Percentiles rank a stretch among this genome's conserved stretches.
phyloP scores from a whole-genome alignment of 2,329 filamentous ascomycete species.

The Pseudodiploospora longispora region DNA sequence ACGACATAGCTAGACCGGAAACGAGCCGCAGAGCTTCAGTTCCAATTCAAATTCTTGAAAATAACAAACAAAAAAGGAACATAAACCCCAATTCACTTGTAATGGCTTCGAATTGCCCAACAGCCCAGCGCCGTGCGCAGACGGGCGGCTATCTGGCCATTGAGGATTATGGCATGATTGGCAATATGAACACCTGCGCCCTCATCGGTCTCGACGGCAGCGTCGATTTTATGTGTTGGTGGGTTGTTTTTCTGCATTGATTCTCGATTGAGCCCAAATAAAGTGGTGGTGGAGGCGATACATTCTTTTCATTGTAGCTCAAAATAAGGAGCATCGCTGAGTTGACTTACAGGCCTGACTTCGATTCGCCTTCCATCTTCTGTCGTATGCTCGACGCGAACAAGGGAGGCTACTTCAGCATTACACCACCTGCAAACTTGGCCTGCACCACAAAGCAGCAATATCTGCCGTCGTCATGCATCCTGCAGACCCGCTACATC shows the following conservation, averaged over 20 bases:
- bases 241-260: slow-evolving; percentile 16
- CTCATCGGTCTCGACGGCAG: slow-evolving; percentile 67
- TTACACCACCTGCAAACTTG: slow-evolving; percentile 44
- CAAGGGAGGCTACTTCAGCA: slow-evolving; percentile 66
- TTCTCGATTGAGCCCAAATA: not conserved
- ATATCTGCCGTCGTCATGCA: slow-evolving; percentile 67
- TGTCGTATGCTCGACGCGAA: slow-evolving; percentile 66
- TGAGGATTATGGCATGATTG: slow-evolving; percentile 73
- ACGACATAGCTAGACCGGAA: too few species aligned
- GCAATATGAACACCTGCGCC: slow-evolving; percentile 72
- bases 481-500: slow-evolving; percentile 70
- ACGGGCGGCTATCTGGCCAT: slow-evolving; percentile 50
- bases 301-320: not conserved
- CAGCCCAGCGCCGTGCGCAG: slow-evolving; percentile 25
- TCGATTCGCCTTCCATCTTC: slow-evolving; percentile 70
- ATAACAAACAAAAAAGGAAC: too few species aligned
- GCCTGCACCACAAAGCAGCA: slow-evolving; percentile 66
- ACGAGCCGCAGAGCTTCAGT: too few species aligned
- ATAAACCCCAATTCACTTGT: not conserved
- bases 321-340: not conserved
- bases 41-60: too few species aligned
- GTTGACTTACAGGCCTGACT: slow-evolving; percentile 53
- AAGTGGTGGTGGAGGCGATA: too few species aligned
- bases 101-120: slow-evolving; percentile 27
- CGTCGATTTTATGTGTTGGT: slow-evolving; percentile 73